These are phyloP conservation scores for Salix caprea DNA, from an alignment of 345 rosid genomes.

Conservation along the genomic window DNA sequence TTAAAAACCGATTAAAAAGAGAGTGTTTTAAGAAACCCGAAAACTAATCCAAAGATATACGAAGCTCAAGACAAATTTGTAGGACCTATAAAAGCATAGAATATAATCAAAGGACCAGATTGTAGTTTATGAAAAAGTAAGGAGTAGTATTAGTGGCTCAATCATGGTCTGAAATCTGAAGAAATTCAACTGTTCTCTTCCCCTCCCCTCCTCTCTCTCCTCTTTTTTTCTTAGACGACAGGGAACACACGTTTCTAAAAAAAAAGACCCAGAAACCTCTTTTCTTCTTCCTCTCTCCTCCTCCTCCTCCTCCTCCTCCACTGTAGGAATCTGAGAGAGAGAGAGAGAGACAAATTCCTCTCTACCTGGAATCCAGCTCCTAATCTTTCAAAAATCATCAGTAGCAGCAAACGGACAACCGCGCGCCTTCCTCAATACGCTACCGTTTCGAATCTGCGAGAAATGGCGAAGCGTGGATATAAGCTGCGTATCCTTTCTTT, in stretches of 20 bases:
- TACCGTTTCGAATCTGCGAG: background rate
- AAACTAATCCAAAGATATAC: too few relatives aligned
- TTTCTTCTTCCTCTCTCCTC: background rate
- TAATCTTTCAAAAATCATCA: background rate
- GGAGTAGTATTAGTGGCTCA: background rate
- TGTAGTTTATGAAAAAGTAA: conserved; percentile 13
- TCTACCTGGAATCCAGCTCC: conserved; percentile 32
- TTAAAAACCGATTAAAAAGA: too few relatives aligned
- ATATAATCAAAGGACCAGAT: background rate
- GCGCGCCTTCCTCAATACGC: background rate
- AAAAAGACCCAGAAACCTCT: background rate
- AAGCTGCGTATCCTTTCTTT: conserved; percentile 87
- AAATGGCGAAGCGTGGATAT: conserved; percentile 90
- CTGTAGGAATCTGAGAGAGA: background rate
- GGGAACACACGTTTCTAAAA: background rate
- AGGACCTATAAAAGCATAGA: too few relatives aligned
- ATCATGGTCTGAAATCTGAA: conserved; percentile 20
- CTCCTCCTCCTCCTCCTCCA: background rate
- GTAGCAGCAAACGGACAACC: too few relatives aligned
- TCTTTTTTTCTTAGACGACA: too few relatives aligned
- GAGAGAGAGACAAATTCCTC: background rate
- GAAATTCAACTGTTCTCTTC: background rate
- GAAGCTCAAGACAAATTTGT: too few relatives aligned
- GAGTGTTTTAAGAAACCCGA: too few relatives aligned
- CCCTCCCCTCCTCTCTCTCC: too few relatives aligned